Conservation (phyloP, 306 rosid species). For the Geum urbanum region DNA sequence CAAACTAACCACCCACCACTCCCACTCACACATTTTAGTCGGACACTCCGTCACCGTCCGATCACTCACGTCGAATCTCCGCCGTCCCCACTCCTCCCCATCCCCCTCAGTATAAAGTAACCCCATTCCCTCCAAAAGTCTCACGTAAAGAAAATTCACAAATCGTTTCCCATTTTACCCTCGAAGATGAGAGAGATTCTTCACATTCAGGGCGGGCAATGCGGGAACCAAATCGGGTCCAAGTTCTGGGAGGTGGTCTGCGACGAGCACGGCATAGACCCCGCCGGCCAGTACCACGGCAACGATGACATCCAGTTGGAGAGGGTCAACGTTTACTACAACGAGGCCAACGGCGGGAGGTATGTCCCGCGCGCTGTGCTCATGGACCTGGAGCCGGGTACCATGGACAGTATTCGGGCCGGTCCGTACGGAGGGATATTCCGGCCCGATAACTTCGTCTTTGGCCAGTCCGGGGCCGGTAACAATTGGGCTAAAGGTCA, state of each 20-base stretch:
- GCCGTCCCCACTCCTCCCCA: no score
- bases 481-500: conserved; percentile 69
- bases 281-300: conserved; percentile 44
- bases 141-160: conserved; percentile 1
- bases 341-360: conserved; percentile 52
- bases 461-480: conserved; percentile 69
- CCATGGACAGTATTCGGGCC: conserved; percentile 58
- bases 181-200: conserved; percentile 63
- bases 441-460: conserved; percentile 64
- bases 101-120: conserved; percentile 26
- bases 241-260: conserved; percentile 68
- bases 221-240: conserved; percentile 69
- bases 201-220: conserved; percentile 74
- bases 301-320: conserved; percentile 47
- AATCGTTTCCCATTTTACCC: conserved; percentile 14
- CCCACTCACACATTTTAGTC: background rate
- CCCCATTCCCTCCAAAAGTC: conserved; percentile 12
- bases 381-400: conserved; percentile 82
- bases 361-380: conserved; percentile 76
- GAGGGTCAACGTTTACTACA: conserved; percentile 54
- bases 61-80: background rate
- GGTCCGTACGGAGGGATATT: conserved; percentile 70
- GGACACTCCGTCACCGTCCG: conserved; percentile 15
- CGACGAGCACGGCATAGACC: conserved; percentile 64
- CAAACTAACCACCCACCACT: conserved; percentile 10